phyloP scores from a whole-genome alignment of 2,329 filamentous ascomycete genomes.

The Neopestalotiopsis clavispora region DNA sequence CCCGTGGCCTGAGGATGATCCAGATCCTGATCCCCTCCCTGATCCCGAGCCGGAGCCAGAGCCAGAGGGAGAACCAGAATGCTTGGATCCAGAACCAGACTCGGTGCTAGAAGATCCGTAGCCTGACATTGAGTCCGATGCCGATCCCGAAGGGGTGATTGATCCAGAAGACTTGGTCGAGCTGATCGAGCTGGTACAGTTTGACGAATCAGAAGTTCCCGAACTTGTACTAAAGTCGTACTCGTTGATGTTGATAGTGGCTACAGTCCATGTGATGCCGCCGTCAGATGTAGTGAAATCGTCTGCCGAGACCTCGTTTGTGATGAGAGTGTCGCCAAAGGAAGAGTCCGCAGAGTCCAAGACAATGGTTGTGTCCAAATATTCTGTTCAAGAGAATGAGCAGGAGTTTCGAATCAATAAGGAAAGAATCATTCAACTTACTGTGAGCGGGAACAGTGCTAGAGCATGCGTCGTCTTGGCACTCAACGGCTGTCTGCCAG shows the following conservation, averaged over 20 bases:
- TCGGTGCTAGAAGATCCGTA: too few species aligned
- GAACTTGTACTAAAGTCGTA: not conserved
- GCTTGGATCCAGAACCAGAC: too few species aligned
- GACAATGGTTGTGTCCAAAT: not conserved
- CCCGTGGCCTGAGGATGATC: too few species aligned
- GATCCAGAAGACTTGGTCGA: too few species aligned
- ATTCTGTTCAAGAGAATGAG: not conserved
- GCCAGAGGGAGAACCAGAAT: too few species aligned
- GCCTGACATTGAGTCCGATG: too few species aligned
- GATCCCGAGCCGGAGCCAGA: too few species aligned
- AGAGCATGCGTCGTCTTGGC: not conserved
- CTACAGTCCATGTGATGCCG: constrained; percentile 1
- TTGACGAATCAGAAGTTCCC: not conserved
- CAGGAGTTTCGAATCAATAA: too few species aligned
- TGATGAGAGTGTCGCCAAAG: not conserved
- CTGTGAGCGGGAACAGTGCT: not conserved
- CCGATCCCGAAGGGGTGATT: too few species aligned
- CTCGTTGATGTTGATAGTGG: not conserved
- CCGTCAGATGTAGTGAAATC: not conserved
- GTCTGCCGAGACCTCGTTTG: not conserved
- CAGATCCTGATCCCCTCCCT: too few species aligned
- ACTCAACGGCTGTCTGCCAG: constrained; percentile 3
- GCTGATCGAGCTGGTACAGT: too few species aligned
- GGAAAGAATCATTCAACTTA: not conserved
- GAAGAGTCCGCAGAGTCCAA: not conserved